Percentiles rank a stretch among this genome's conserved stretches.
Evolutionary conservation across 2,329 filamentous ascomycete genomes (phyloP).

Genomic region (Cercospora berteroae): DNA sequence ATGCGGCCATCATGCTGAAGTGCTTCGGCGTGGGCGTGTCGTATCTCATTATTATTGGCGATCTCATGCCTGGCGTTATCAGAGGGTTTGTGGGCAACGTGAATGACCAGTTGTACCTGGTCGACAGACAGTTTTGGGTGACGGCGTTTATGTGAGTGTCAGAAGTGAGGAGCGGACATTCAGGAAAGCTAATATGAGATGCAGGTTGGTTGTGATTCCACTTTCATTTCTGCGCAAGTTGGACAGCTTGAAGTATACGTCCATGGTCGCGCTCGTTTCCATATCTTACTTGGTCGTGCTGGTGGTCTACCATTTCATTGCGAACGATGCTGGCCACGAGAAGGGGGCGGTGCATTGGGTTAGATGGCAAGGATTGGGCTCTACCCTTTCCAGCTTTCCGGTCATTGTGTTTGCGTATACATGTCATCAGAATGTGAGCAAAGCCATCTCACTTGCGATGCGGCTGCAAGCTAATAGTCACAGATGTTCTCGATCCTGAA

Average conservation of each 20-base stretch:
- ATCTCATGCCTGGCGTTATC: slow-evolving; percentile 94
- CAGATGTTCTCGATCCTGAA: slow-evolving; percentile 99
- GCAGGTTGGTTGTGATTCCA: slow-evolving; percentile 84
- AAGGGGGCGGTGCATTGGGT: slow-evolving; percentile 74
- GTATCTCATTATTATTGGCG: slow-evolving; percentile 97
- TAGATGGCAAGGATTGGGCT: slow-evolving; percentile 73
- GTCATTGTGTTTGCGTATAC: slow-evolving; percentile 99
- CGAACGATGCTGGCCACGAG: slow-evolving; percentile 70
- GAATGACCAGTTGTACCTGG: slow-evolving; percentile 63
- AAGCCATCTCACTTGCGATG: slow-evolving; percentile 31
- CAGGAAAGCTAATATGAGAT: slow-evolving; percentile 6
- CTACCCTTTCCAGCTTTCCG: slow-evolving; percentile 79
- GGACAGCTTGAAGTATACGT: slow-evolving; percentile 97
- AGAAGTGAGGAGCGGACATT: not conserved
- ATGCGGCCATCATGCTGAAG: slow-evolving; percentile 93
- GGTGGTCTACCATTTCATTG: slow-evolving; percentile 86
- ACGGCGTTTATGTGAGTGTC: slow-evolving; percentile 81
- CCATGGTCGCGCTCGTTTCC: slow-evolving; percentile 82
- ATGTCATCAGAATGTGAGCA: slow-evolving; percentile 85
- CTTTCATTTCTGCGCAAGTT: slow-evolving; percentile 86
- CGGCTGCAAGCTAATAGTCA: slow-evolving; percentile 16
- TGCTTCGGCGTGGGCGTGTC: slow-evolving; percentile 97
- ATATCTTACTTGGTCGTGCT: slow-evolving; percentile 93
- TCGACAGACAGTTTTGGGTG: slow-evolving; percentile 95
- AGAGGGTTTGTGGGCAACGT: slow-evolving; percentile 63